These are phyloP conservation scores for Podaxis carcinomalis DNA, from an alignment of 768 basidiomycete species.

Conservation along the genomic window DNA sequence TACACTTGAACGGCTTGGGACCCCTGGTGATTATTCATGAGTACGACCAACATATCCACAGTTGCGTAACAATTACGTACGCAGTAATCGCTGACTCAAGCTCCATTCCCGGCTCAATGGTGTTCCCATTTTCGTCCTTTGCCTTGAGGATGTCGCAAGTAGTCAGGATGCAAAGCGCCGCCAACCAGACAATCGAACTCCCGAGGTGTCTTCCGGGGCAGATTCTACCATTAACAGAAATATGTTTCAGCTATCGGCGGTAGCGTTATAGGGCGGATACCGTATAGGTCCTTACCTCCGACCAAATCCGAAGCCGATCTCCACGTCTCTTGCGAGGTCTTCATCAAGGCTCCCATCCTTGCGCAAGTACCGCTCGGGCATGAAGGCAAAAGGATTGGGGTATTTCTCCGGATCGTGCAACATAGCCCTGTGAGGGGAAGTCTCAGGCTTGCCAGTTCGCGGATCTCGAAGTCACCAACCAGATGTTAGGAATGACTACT, in stretches of 20 bases:
- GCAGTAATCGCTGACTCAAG: constrained; percentile 12
- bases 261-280: background rate
- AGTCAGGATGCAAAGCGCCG: constrained; percentile 35
- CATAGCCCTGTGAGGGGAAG: constrained; percentile 28
- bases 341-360: constrained; percentile 29
- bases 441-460: background rate
- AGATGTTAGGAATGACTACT: constrained; percentile 24
- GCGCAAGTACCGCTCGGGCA: constrained; percentile 43
- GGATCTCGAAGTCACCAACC: constrained; percentile 15
- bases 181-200: constrained; percentile 41
- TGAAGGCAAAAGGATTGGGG: constrained; percentile 40
- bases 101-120: constrained; percentile 30
- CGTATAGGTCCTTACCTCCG: constrained; percentile 32
- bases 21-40: constrained; percentile 29
- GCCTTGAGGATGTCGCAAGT: constrained; percentile 40
- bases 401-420: constrained; percentile 35
- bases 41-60: background rate
- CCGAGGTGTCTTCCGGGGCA: constrained; percentile 54
- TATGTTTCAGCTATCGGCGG: background rate
- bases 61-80: constrained; percentile 1
- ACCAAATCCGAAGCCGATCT: constrained; percentile 54
- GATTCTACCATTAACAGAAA: constrained; percentile 25
- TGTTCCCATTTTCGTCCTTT: constrained; percentile 35
- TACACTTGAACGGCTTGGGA: constrained; percentile 45
- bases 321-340: constrained; percentile 25